Base-by-base conservation (phyloP, 2,329 filamentous ascomycete species). In the Neophaeococcomyces aloes region DNA sequence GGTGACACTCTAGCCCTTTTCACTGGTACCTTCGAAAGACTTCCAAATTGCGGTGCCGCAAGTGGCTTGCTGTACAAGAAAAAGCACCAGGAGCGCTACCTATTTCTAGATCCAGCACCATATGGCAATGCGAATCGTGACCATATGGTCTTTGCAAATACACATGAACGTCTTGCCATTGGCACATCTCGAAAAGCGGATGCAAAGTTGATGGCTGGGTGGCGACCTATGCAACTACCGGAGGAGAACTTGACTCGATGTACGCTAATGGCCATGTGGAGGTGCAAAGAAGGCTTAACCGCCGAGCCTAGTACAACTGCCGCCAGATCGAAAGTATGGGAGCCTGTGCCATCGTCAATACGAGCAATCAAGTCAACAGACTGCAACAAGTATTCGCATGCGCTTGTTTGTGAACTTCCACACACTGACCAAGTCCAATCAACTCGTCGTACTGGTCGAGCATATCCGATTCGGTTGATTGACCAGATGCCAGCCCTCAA, bases 71-170 rank as follows among this genome's bases (percentile, higher is more conserved):
- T 54, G 35, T 46, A 52, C 34, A 8, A 19, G 37, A 44, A 41
- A 36, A 41, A 29, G 32, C 2, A 10, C 7, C 13, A 17, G 17
- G 54, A 63, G 1, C 42, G 79, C 0, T 81, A 70, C 50, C 57
- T 82, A 2, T 81, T 79, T 52, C 59, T 78, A 2, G 75, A 82
- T 42, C 72, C 76, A 0, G 61, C 66, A 4, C 67, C 67, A 13
- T 63, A 71, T 29, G 69, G 69, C 1, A 56, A 68, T 21, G 57
- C 65, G 0, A 54, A 62, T 0, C 44, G 68, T 4, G 76, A 81
- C 53, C 57, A 57, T 2, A 79, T 78, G 51, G 70, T 80, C 0
- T 77, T 83, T 52, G 68, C 76, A 2, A 51, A 65, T 5, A 65
- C 72, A 36, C 67, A 68, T 44, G 57, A 60, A 7, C 62, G 67